Base-by-base conservation (phyloP, 805 yeast genomes). In the Ascoidea asiatica region DNA sequence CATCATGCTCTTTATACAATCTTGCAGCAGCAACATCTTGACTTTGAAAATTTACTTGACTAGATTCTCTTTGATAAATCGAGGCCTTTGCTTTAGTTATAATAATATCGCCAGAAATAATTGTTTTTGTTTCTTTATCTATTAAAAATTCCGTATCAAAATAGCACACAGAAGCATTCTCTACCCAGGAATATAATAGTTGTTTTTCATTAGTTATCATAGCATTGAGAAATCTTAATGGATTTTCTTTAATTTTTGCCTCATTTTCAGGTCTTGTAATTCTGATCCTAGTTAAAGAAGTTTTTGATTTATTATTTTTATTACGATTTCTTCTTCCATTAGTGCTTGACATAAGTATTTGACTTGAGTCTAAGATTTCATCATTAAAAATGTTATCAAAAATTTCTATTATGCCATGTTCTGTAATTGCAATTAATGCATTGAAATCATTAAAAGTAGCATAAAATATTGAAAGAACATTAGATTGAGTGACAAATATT, bases 351-450 rank as follows among this genome's bases (percentile, higher is more conserved):
- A 37, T 15, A 19, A 15, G 35, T 11, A 13, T 18, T 4, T 17
- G 19, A 11, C 35, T 37, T 13, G 19, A 5, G 5, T 38, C 8
- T 45, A 44, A 11, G 45, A 47, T 4, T 49, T 45, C 21, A 53
- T 50, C 2, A 47, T 44, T n/a, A 58, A 65, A 64, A 4, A 88
- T 81, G 52, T 78, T 69, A 43, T 68, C 67, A 63, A 87, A 89
- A 1, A 85, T 55, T 57, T 88, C 95, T 5, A 84, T 65, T 11
- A 60, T 54, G 5, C 96, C 95, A 47, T 74, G 79, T 58, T 87
- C 95, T 11, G 89, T 82, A 5, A 81, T 65, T 0, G 75, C 81
- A 2, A 74, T 64, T 18, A 81, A 57, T 4, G 53, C 55, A 40
- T 17, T 21, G n/a, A n/a, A n/a, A 15, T 40, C 42, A 21, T 21